Evolutionary conservation across 441 rosid genomes (phyloP), one percentile per base, ranked within the genome.

Genomic region (Erysimum cheiri): DNA sequence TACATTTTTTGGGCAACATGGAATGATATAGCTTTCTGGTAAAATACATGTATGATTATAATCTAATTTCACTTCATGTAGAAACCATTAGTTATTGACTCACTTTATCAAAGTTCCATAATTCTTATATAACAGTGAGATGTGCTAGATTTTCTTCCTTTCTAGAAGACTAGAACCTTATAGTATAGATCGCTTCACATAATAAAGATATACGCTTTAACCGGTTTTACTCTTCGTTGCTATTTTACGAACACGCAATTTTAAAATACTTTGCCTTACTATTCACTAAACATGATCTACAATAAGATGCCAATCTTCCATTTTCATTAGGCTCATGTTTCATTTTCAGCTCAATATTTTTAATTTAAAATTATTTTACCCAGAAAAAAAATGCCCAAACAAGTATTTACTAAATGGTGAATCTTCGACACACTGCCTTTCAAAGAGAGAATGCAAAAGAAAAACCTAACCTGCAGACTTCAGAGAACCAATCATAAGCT

Each of bases 381-480:
- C 41, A 29, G 5, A 31, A 9, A 5, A 9, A 50, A 29, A 46
- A 62, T 6, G 31, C 32, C 17, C 39, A 39, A 28, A 14, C 12
- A 12, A 39, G 50, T 39, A 53, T 17, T 12, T 31, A 67, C 43
- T 41, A 12, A 31, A 55, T 31, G 44, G 35, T 54, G 52, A 54
- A 41, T 31, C 62, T 40, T 41, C 24, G 24, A 31, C 40, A 40
- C 60, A 28, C 1, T 19, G 52, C 41, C 43, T 43, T 31, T 29
- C 40, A 28, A 15, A 10, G 15, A 39, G 37, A 15, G 6, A 8
- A 8, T 14, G n/a, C 14, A 26, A 36, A 58, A 26, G 29, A 47
- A 47, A 33, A 53, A 46, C 39, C 55, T 68, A 68, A 68, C 72
- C 55, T 68, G 65, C 8, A 36, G 49, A 47, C 57, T 47, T 69